phyloP scores from a whole-genome alignment of 2,329 filamentous ascomycete genomes.

The Ceratocystis huliohia region DNA sequence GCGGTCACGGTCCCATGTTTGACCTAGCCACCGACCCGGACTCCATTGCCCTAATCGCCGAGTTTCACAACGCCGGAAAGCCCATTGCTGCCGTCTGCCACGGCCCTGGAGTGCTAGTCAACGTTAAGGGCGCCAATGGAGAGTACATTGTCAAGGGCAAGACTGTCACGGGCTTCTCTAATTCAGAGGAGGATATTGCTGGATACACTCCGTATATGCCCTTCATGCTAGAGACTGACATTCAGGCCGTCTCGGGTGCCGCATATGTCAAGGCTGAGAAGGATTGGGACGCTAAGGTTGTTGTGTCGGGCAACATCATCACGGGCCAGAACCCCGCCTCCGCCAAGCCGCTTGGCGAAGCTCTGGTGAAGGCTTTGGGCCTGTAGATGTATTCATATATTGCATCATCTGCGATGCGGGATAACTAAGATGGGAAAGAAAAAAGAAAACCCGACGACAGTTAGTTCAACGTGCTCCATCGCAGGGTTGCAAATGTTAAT shows the following conservation, averaged over 20 bases:
- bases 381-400: conserved; percentile 17
- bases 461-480: not conserved
- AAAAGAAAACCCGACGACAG: not conserved
- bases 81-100: conserved; percentile 57
- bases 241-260: conserved; percentile 39
- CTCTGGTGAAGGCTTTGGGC: conserved; percentile 35
- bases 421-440: not conserved
- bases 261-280: conserved; percentile 43
- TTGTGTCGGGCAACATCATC: conserved; percentile 40
- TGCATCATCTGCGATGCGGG: not conserved
- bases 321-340: conserved; percentile 48
- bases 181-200: conserved; percentile 42
- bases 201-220: conserved; percentile 42
- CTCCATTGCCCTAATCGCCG: conserved; percentile 47
- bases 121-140: conserved; percentile 42
- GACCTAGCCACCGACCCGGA: conserved; percentile 46
- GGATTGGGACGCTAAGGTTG: conserved; percentile 38
- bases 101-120: conserved; percentile 49
- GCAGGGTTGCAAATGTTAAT: not conserved
- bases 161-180: conserved; percentile 48
- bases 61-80: conserved; percentile 50
- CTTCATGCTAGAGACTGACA: conserved; percentile 44
- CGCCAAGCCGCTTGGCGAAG: conserved; percentile 39
- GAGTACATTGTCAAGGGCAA: conserved; percentile 42
- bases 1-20: conserved; percentile 53